Conservation (phyloP, 2,329 filamentous ascomycete genomes). For the Botrytis cinerea region DNA sequence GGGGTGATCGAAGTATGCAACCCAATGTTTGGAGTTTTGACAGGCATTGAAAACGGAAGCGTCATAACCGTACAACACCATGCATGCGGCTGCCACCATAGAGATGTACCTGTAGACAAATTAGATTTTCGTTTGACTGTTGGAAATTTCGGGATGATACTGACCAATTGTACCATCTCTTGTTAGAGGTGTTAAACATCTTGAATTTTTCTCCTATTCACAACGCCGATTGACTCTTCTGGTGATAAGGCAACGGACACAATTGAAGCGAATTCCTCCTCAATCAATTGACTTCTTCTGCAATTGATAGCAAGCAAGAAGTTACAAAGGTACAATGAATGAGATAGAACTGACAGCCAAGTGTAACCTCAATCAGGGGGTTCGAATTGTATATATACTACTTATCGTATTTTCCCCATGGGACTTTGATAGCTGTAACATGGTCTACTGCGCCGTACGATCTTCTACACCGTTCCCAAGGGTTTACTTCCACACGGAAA, state of each 20-base stretch:
- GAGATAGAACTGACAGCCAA: background rate
- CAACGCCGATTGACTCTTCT: background rate
- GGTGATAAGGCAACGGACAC: background rate
- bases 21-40: constrained; percentile 67
- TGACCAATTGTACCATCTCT: constrained; percentile 25
- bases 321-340: background rate
- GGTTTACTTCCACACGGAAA: constrained; percentile 19
- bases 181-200: constrained; percentile 18
- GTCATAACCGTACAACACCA: constrained; percentile 78
- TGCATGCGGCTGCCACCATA: constrained; percentile 67
- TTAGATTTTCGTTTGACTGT: background rate
- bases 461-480: background rate
- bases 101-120: constrained; percentile 59
- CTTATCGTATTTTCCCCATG: background rate
- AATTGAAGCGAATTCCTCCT: background rate
- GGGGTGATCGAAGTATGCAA: constrained; percentile 57
- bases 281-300: background rate
- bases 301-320: background rate
- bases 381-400: constrained; percentile 2
- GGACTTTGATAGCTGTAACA: constrained; percentile 1
- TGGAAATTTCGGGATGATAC: background rate
- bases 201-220: background rate
- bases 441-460: constrained; percentile 6
- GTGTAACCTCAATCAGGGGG: background rate
- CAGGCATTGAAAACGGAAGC: constrained; percentile 73